These are phyloP conservation scores for Pilasporangium apinafurcum DNA, from an alignment of 352 stramenopile genomes.

Conservation along the genomic window DNA sequence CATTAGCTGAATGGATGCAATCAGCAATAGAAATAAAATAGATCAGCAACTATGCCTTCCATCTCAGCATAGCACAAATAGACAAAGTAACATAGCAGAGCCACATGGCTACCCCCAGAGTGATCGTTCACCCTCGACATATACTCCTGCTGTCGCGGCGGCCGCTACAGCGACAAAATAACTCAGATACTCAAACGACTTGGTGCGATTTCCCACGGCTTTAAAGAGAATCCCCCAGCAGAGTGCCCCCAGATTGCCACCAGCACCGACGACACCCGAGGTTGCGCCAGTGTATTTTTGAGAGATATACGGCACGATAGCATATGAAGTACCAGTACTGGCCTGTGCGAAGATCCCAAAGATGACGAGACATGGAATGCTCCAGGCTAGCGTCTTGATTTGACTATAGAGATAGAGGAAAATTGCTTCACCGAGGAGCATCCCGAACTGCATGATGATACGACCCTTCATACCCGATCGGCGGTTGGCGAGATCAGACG, in stretches of 20 bases:
- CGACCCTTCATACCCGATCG: slow-evolving; percentile 83
- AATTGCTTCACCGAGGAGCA: slow-evolving; percentile 60
- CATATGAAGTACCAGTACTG: slow-evolving; percentile 31
- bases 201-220: slow-evolving; percentile 14
- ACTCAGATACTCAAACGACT: slow-evolving; percentile 36
- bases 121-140: slow-evolving; percentile 13
- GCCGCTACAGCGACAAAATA: slow-evolving; percentile 19
- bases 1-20: no score
- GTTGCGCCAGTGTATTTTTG: slow-evolving; percentile 29
- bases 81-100: no score
- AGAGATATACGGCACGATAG: slow-evolving; percentile 43
- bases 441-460: slow-evolving; percentile 65
- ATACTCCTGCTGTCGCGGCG: slow-evolving; percentile 8
- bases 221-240: slow-evolving; percentile 48
- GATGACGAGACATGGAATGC: slow-evolving; percentile 70
- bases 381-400: slow-evolving; percentile 19
- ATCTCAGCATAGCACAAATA: no score
- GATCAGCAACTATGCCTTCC: no score
- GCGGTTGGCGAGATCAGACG: slow-evolving; percentile 69
- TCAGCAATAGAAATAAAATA: no score
- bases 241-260: slow-evolving; percentile 38
- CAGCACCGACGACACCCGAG: slow-evolving; percentile 45
- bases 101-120: no score
- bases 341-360: slow-evolving; percentile 85
- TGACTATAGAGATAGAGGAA: slow-evolving; percentile 79